Conservation (phyloP, 495 filamentous ascomycete genomes). For the Tuber borchii region DNA sequence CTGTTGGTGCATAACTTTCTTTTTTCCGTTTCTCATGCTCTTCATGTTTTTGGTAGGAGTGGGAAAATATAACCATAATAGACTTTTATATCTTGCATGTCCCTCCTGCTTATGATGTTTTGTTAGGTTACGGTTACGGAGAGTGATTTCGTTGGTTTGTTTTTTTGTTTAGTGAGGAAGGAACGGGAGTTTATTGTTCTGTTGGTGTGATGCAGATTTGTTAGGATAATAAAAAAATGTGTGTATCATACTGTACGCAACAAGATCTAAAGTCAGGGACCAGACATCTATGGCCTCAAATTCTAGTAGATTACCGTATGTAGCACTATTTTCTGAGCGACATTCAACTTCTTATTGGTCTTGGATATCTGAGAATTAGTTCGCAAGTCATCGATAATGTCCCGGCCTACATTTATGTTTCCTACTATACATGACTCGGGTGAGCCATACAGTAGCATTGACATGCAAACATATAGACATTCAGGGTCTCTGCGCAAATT, state of each 20-base stretch:
- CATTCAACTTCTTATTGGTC: neutral
- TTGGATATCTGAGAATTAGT: neutral
- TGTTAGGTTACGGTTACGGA: neutral
- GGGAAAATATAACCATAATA: neutral
- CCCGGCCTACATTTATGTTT: neutral
- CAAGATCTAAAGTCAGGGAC: neutral
- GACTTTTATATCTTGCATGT: neutral
- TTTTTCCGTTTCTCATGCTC: neutral
- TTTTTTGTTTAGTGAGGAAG: neutral
- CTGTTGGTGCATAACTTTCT: conserved; percentile 15
- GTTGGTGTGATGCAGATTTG: neutral
- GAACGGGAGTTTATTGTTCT: neutral
- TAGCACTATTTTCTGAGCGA: neutral
- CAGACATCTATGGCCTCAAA: neutral
- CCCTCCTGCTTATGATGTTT: neutral
- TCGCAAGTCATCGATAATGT: neutral
- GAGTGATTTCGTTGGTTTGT: neutral
- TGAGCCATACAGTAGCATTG: neutral
- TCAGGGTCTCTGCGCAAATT: neutral
- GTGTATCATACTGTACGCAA: neutral
- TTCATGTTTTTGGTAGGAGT: neutral
- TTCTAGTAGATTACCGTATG: neutral
- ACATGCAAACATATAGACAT: neutral
- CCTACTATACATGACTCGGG: neutral
- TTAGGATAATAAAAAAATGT: neutral